phyloP scores from a whole-genome alignment of 208 protist genomes.

The Crithidia sp. region DNA sequence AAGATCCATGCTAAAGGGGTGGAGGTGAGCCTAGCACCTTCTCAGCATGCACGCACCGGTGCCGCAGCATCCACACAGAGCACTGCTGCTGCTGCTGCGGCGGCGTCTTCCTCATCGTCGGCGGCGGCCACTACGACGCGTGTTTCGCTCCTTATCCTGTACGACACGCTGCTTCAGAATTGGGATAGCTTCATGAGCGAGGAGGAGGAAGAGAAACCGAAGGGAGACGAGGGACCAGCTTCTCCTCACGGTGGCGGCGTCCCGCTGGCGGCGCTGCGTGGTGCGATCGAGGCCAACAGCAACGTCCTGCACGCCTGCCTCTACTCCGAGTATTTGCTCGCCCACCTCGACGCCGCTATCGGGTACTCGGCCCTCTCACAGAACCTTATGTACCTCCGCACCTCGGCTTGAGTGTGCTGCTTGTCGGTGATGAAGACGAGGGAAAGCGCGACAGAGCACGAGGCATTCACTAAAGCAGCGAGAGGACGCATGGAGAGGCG shows the following conservation, averaged over 20 bases:
- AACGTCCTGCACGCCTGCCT: slow-evolving; percentile 41
- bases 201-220: not conserved
- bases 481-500: too few relatives aligned
- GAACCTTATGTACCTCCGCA: slow-evolving; percentile 55
- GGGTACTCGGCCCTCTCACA: slow-evolving; percentile 74
- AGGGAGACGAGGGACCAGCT: not conserved
- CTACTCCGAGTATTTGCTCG: slow-evolving; percentile 67
- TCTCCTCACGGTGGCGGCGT: not conserved
- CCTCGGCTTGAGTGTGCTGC: not conserved
- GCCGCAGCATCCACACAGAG: slow-evolving; percentile 23
- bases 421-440: too few relatives aligned
- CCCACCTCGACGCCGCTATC: slow-evolving; percentile 67
- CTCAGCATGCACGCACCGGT: slow-evolving; percentile 20
- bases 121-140: not conserved
- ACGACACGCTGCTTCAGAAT: slow-evolving; percentile 36
- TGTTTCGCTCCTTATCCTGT: slow-evolving; percentile 24
- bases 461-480: too few relatives aligned
- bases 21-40: slow-evolving; percentile 19
- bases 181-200: slow-evolving; percentile 27
- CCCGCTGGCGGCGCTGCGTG: slow-evolving; percentile 12
- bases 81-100: slow-evolving; percentile 33
- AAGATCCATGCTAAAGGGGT: slow-evolving; percentile 28
- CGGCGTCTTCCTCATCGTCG: not conserved
- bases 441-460: too few relatives aligned
- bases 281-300: slow-evolving; percentile 38